Evolutionary conservation across 2,329 filamentous ascomycete genomes (phyloP).

Genomic region (Hypoxylon rubiginosum): DNA sequence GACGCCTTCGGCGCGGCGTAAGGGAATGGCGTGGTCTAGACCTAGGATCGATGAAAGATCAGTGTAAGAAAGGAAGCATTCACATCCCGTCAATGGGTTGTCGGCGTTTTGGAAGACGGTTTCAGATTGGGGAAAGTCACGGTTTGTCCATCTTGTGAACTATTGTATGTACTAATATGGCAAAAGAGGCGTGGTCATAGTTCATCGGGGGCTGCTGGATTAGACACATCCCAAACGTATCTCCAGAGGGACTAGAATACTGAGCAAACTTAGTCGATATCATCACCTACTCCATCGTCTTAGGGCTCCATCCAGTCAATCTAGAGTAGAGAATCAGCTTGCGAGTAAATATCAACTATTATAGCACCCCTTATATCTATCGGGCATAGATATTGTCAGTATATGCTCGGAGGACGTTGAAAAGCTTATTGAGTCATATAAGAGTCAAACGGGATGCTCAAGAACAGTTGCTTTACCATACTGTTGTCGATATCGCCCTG

Average conservation of each 20-base stretch:
- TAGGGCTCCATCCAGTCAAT: neutral
- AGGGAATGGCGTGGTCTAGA: constrained; percentile 9
- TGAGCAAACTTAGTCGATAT: constrained; percentile 2
- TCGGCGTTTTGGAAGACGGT: constrained; percentile 45
- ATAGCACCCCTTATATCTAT: neutral
- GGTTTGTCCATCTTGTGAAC: constrained; percentile 38
- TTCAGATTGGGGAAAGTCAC: constrained; percentile 35
- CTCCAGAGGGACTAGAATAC: constrained; percentile 11
- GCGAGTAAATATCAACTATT: constrained; percentile 23
- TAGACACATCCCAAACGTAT: constrained; percentile 27
- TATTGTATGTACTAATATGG: constrained; percentile 45
- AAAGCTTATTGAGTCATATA: neutral
- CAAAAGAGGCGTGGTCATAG: constrained; percentile 31
- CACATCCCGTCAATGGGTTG: constrained; percentile 40
- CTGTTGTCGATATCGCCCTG: neutral
- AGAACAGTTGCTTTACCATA: too few relatives aligned
- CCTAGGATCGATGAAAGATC: constrained; percentile 8
- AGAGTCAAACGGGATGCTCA: neutral
- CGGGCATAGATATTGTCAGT: neutral
- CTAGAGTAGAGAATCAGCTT: constrained; percentile 17
- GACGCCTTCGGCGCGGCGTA: constrained; percentile 71
- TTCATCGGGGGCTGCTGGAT: constrained; percentile 36
- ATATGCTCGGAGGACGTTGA: neutral
- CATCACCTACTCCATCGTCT: constrained; percentile 3
- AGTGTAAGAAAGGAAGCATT: constrained; percentile 45